Evolutionary conservation across 2,329 filamentous ascomycete species (phyloP).

Genomic region (Ploettnerulaceae sp.): DNA sequence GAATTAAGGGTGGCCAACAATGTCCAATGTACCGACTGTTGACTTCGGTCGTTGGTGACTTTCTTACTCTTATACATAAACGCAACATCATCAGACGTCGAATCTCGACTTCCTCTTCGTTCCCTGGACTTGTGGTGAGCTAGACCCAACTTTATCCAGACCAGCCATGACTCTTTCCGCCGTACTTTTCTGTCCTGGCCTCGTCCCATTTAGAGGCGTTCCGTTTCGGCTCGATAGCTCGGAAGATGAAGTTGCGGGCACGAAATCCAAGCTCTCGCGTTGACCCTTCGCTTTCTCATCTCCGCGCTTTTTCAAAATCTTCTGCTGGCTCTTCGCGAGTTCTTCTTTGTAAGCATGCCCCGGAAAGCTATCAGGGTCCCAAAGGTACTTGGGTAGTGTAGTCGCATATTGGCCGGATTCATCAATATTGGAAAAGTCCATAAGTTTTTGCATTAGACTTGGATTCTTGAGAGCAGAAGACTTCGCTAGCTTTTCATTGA

Average conservation of each 20-base stretch:
- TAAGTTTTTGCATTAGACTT: conserved; percentile 64
- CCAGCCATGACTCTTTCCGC: conserved; percentile 35
- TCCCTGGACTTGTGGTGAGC: conserved; percentile 31
- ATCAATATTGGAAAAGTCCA: conserved; percentile 60
- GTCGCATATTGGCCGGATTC: conserved; percentile 60
- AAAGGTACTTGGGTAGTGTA: conserved; percentile 50
- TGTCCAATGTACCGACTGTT: too few relatives aligned
- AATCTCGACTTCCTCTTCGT: conserved; percentile 34
- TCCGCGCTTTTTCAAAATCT: conserved; percentile 30
- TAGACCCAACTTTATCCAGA: conserved; percentile 31
- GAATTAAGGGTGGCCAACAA: too few relatives aligned
- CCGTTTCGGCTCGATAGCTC: conserved; percentile 25
- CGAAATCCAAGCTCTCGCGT: conserved; percentile 33
- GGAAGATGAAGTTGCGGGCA: conserved; percentile 25
- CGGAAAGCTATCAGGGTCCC: conserved; percentile 54
- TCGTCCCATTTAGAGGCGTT: conserved; percentile 19
- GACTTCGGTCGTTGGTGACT: too few relatives aligned
- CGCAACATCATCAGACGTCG: conserved; percentile 28
- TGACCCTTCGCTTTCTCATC: conserved; percentile 31
- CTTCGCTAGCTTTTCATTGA: conserved; percentile 67
- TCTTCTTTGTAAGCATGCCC: conserved; percentile 48
- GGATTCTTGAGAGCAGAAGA: conserved; percentile 68
- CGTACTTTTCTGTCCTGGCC: conserved; percentile 28
- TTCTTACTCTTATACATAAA: too few relatives aligned
- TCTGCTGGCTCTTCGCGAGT: conserved; percentile 44